Conservation (phyloP, 305 asterid genomes). For the Solanum hybrid region DNA sequence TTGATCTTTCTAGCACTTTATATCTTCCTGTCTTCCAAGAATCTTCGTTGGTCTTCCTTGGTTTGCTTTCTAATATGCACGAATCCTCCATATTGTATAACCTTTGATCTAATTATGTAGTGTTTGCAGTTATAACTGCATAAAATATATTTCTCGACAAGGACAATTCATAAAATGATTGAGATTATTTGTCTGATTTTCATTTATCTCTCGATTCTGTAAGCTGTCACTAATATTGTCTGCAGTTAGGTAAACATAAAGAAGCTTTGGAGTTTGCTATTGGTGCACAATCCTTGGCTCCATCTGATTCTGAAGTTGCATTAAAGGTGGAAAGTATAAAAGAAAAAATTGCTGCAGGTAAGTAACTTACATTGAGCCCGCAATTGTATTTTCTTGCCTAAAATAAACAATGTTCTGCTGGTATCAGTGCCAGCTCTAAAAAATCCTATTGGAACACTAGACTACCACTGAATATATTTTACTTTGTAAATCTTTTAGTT, state of each 20-base stretch:
- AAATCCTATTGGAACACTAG: neutral
- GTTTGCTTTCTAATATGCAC: neutral
- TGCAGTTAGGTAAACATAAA: slow-evolving; percentile 72
- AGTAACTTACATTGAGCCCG: slow-evolving; percentile 7
- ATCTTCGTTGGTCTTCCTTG: neutral
- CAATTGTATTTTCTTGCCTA: neutral
- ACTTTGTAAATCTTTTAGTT: neutral
- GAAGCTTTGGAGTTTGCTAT: slow-evolving; percentile 80
- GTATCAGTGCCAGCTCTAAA: neutral
- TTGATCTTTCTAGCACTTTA: neutral
- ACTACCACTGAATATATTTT: neutral
- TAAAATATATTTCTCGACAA: neutral
- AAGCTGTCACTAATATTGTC: slow-evolving; percentile 16
- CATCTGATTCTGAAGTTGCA: slow-evolving; percentile 52
- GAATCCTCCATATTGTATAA: neutral
- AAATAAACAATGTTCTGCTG: neutral
- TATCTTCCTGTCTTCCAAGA: neutral
- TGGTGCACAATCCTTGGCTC: slow-evolving; percentile 62
- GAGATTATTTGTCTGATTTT: neutral
- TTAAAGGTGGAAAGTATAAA: slow-evolving; percentile 59
- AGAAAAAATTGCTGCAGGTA: slow-evolving; percentile 63
- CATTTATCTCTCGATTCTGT: slow-evolving; percentile 9
- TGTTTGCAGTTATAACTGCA: neutral
- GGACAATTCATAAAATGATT: neutral
- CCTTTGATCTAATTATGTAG: neutral